These are phyloP conservation scores for Spathaspora boniae DNA, from an alignment of 805 yeast species.

Conservation along the genomic window DNA sequence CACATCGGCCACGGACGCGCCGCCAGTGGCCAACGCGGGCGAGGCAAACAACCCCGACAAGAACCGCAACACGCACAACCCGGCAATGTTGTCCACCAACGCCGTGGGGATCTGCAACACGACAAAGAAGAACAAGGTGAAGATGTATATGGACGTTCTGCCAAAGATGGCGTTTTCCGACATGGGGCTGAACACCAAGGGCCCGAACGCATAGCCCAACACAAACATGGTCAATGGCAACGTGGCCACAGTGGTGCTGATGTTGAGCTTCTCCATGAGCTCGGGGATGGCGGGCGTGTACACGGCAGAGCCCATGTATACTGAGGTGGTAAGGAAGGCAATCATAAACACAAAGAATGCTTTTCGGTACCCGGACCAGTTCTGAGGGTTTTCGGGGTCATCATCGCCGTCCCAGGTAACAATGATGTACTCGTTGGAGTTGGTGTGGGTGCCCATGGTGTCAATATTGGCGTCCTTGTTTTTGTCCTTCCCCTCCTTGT, in stretches of 20 bases:
- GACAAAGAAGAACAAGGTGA: conserved; percentile 44
- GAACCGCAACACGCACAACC: conserved; percentile 48
- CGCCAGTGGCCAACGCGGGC: conserved; percentile 57
- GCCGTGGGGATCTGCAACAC: conserved; percentile 58
- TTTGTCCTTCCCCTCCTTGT: too few species aligned
- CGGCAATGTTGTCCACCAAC: conserved; percentile 46
- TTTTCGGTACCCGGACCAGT: conserved; percentile 49
- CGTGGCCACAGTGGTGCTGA: conserved; percentile 42
- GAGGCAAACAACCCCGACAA: conserved; percentile 53
- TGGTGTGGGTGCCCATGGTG: background rate
- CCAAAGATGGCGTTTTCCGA: conserved; percentile 55
- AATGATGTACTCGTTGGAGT: conserved; percentile 8
- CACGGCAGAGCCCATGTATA: conserved; percentile 56
- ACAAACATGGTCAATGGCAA: conserved; percentile 55
- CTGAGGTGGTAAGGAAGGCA: conserved; percentile 45
- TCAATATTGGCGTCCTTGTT: too few species aligned
- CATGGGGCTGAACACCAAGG: conserved; percentile 55
- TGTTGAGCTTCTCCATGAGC: conserved; percentile 44
- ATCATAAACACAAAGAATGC: conserved; percentile 35
- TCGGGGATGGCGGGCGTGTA: conserved; percentile 49
- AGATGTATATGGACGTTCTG: conserved; percentile 47
- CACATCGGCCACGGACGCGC: conserved; percentile 54
- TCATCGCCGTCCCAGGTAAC: conserved; percentile 38
- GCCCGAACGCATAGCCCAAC: conserved; percentile 60
- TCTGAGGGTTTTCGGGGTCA: conserved; percentile 55